These are phyloP conservation scores for Pseudodiploospora longispora DNA, from an alignment of 2,329 filamentous ascomycete genomes.

Conservation along the genomic window DNA sequence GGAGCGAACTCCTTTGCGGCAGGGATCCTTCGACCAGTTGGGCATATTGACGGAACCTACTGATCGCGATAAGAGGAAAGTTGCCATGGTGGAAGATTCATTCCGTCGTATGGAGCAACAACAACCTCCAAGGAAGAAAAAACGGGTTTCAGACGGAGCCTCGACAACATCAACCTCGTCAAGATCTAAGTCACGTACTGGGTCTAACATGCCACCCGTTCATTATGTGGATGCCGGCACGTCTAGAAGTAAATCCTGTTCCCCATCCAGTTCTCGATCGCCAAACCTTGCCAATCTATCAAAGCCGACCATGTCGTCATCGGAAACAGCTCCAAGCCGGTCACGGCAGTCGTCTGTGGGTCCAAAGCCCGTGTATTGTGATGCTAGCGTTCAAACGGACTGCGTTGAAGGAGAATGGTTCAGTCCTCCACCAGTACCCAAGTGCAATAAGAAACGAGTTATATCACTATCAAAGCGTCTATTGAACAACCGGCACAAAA, in stretches of 20 bases:
- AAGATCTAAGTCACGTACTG: constrained; percentile 33
- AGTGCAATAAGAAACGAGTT: constrained; percentile 38
- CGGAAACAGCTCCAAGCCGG: constrained; percentile 17
- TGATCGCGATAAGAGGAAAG: constrained; percentile 59
- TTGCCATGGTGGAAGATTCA: constrained; percentile 56
- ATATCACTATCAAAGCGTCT: constrained; percentile 47
- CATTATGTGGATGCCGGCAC: constrained; percentile 47
- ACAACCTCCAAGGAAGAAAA: constrained; percentile 47
- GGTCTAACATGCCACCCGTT: constrained; percentile 25
- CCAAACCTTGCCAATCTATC: constrained; percentile 23
- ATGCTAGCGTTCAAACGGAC: constrained; percentile 48
- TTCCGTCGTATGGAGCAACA: constrained; percentile 56
- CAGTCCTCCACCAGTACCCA: constrained; percentile 26
- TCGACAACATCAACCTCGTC: constrained; percentile 24
- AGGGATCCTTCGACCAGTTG: constrained; percentile 52
- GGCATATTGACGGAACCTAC: constrained; percentile 56
- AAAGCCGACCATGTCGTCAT: constrained; percentile 20
- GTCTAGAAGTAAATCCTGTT: constrained; percentile 45
- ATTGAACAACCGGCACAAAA: constrained; percentile 38
- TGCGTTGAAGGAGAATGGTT: constrained; percentile 47
- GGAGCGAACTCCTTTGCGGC: constrained; percentile 53
- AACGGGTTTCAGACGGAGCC: constrained; percentile 48
- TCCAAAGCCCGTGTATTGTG: constrained; percentile 37
- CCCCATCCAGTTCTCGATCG: constrained; percentile 37
- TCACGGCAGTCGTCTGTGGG: constrained; percentile 32